Percentiles rank a stretch among this genome's conserved stretches.
Conservation (phyloP, 352 stramenopile genomes). For the Pilasporangium apinafurcum region DNA sequence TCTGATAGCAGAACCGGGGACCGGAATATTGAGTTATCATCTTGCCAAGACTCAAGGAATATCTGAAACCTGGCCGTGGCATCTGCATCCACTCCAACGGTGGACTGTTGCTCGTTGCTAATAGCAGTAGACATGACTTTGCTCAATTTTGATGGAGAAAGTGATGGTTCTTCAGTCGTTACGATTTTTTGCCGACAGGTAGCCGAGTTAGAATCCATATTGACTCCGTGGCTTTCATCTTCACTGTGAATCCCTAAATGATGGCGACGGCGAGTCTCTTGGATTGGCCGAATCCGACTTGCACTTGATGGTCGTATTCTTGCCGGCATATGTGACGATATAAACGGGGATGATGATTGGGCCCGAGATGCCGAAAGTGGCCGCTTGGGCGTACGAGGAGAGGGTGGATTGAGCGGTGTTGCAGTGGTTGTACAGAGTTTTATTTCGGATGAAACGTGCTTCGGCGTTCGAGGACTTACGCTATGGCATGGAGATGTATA, state of each 20-base stretch:
- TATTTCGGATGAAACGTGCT: constrained; percentile 5
- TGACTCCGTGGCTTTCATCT: too few relatives aligned
- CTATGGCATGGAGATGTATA: neutral
- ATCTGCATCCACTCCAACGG: neutral
- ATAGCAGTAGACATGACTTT: neutral
- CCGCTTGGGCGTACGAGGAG: constrained; percentile 12
- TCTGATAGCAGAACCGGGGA: constrained; percentile 57
- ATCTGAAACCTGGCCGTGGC: constrained; percentile 36
- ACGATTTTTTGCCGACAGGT: too few relatives aligned
- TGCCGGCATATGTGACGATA: too few relatives aligned
- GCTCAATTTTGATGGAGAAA: neutral
- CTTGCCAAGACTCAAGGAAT: constrained; percentile 47
- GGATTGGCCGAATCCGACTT: neutral
- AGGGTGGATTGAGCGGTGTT: constrained; percentile 2
- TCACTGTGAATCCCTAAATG: too few relatives aligned
- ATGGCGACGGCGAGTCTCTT: neutral
- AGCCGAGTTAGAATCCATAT: too few relatives aligned
- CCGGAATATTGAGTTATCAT: constrained; percentile 41
- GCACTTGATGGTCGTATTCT: constrained; percentile 5
- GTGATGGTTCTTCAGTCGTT: neutral
- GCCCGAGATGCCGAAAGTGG: constrained; percentile 29
- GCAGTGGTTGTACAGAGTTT: neutral
- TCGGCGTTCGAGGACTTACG: constrained; percentile 22
- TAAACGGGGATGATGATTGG: constrained; percentile 12
- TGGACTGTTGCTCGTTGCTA: neutral